These are phyloP conservation scores for Ophiostoma angusticollis DNA, from an alignment of 2,329 filamentous ascomycete genomes.

Conservation along the genomic window DNA sequence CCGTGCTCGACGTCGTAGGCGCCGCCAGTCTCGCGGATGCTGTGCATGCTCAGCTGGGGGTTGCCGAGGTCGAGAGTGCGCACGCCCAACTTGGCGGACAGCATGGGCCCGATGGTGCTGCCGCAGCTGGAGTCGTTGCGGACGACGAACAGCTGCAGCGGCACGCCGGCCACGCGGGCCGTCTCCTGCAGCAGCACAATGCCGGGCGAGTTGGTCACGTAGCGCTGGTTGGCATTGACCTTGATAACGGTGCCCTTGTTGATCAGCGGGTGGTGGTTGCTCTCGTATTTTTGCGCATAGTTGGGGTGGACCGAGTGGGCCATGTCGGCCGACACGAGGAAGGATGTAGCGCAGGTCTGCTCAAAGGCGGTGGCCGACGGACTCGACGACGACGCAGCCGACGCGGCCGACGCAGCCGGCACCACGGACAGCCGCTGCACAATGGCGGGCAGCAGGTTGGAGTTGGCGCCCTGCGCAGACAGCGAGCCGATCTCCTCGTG, in stretches of 20 bases:
- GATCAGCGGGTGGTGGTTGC: slow-evolving; percentile 82
- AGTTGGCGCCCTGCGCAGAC: slow-evolving; percentile 87
- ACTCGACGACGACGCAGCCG: slow-evolving; percentile 37
- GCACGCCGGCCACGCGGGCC: slow-evolving; percentile 61
- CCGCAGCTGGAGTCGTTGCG: slow-evolving; percentile 91
- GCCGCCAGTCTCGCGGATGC: slow-evolving; percentile 85
- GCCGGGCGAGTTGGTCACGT: slow-evolving; percentile 91
- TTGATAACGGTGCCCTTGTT: slow-evolving; percentile 97
- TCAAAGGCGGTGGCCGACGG: slow-evolving; percentile 75
- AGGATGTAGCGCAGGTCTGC: slow-evolving; percentile 80
- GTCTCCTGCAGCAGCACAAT: slow-evolving; percentile 87
- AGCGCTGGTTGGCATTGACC: slow-evolving; percentile 93
- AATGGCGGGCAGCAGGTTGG: slow-evolving; percentile 78
- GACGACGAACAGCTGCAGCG: slow-evolving; percentile 90
- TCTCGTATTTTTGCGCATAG: slow-evolving; percentile 83
- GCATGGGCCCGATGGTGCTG: slow-evolving; percentile 95
- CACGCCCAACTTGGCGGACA: slow-evolving; percentile 73
- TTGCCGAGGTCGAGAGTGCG: slow-evolving; percentile 88
- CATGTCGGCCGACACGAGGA: slow-evolving; percentile 95
- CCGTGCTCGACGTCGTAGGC: slow-evolving; percentile 78
- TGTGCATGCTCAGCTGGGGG: slow-evolving; percentile 92
- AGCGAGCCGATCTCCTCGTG: slow-evolving; percentile 94
- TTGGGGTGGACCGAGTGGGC: slow-evolving; percentile 94
- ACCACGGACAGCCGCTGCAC: slow-evolving; percentile 76
- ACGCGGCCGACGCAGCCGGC: slow-evolving; percentile 37